Base-by-base conservation (phyloP, 306 rosid genomes). In the Inga oerstediana region DNA sequence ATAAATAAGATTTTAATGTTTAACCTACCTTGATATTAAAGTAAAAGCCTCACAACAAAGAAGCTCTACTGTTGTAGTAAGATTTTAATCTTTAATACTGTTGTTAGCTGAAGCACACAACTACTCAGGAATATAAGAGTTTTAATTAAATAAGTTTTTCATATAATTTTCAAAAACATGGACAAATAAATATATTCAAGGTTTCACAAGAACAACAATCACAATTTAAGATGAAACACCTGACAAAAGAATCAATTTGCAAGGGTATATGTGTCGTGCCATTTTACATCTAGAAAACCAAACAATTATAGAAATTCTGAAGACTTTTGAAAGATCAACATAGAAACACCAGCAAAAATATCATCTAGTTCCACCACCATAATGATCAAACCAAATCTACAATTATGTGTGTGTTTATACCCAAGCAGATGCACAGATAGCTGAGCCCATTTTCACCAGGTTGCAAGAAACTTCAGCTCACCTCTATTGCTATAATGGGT, bases 401-500 rank as follows among this genome's bases (percentile, higher is more conserved):
- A 67, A 67, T 39, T 16, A 35, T 16, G 20, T 34, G 20, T 5
- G 44, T 67, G 45, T 67, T 66, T 34, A 16, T 34, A 17, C 22
- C 39, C 44, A 34, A 16, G 44, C 9, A 22, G 45, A 34, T 35
- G 72, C 11, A 9, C 22, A 34, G 45, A 37, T 34, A 66, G 43
- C 45, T 34, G 44, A 15, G 72, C 72, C 45, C 71, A 65, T 65
- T 67, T 67, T 34, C 46, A 19, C 49, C 41, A 20, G 49, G 22
- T 59, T 30, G 48, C 20, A 19, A 69, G 75, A 54, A 70, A 52
- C 59, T 19, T 45, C 81, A 80, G 66, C 79, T 83, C 82, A 89
- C 91, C 91, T 90, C 92, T 83, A 83, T 77, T 8, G 86, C 87
- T 78, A 70, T 65, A 64, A 32, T 46, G 70, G 80, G 81, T 75